These are phyloP conservation scores for Coemansia sp. DNA, from an alignment of 192 early-diverging fungal species.

Conservation along the genomic window DNA sequence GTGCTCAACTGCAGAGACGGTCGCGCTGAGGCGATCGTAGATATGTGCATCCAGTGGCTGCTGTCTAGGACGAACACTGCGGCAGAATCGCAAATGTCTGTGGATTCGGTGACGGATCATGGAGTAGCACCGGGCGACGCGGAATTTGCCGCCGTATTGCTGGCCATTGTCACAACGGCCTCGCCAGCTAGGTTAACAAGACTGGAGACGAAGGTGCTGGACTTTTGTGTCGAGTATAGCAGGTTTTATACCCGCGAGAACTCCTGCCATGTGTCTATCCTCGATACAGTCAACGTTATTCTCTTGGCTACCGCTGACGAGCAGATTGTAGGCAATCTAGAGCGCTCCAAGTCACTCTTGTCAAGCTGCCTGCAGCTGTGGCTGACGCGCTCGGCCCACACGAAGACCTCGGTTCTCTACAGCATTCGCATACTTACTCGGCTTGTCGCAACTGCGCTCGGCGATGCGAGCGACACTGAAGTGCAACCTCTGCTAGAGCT, in stretches of 20 bases:
- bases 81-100: slow-evolving; percentile 40
- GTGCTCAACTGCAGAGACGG: slow-evolving; percentile 36
- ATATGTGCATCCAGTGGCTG: slow-evolving; percentile 32
- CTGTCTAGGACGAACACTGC: slow-evolving; percentile 14
- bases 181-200: slow-evolving; percentile 23
- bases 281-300: slow-evolving; percentile 34
- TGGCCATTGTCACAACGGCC: slow-evolving; percentile 29
- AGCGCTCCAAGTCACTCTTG: slow-evolving; percentile 21
- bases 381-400: slow-evolving; percentile 33
- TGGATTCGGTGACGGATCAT: slow-evolving; percentile 18
- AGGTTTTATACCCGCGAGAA: slow-evolving; percentile 36
- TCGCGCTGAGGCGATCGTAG: slow-evolving; percentile 26
- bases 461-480: slow-evolving; percentile 6
- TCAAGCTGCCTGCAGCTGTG: slow-evolving; percentile 38
- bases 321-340: slow-evolving; percentile 11
- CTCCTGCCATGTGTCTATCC: slow-evolving; percentile 19
- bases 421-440: slow-evolving; percentile 40
- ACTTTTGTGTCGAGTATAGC: slow-evolving; percentile 49
- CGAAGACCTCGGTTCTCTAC: slow-evolving; percentile 31
- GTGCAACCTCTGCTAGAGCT: slow-evolving; percentile 31
- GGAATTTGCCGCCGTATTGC: slow-evolving; percentile 30
- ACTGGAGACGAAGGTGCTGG: slow-evolving; percentile 23
- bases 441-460: slow-evolving; percentile 13
- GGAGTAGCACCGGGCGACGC: slow-evolving; percentile 26
- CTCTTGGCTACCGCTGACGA: slow-evolving; percentile 27